Evolutionary conservation across 2,329 filamentous ascomycete species (phyloP).

Genomic region (Penicillium paneum): DNA sequence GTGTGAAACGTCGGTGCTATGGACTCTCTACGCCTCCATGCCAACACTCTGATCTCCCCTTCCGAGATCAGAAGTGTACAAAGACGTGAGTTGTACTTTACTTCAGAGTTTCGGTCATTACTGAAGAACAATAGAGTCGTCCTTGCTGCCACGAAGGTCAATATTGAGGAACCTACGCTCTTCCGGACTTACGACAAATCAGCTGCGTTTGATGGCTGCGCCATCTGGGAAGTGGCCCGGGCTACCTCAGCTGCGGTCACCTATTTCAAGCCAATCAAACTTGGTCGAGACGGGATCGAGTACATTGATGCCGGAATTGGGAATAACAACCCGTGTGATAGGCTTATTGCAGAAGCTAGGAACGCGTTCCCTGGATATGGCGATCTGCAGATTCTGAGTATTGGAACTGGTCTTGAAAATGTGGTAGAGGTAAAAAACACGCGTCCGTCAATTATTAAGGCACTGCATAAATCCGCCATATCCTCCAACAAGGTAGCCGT

Average conservation of each 20-base stretch:
- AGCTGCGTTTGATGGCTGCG: background rate
- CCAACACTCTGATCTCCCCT: background rate
- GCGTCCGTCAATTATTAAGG: background rate
- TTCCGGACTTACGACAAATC: background rate
- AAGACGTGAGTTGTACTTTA: background rate
- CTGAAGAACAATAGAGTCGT: background rate
- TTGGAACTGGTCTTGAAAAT: background rate
- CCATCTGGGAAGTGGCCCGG: background rate
- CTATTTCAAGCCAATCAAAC: background rate
- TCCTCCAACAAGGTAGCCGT: background rate
- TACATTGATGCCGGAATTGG: background rate
- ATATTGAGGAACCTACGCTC: background rate
- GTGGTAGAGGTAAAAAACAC: background rate
- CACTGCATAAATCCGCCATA: no score
- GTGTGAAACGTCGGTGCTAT: background rate
- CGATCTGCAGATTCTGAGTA: background rate
- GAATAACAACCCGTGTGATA: constrained; percentile 1
- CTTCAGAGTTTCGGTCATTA: background rate
- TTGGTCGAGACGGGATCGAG: background rate
- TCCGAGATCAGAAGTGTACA: background rate
- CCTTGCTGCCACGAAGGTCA: background rate
- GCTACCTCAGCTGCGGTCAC: background rate
- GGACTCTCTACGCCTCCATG: background rate
- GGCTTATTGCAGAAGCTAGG: background rate
- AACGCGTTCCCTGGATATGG: background rate